Evolutionary conservation across 306 rosid genomes (phyloP), one percentile per base, ranked within the genome.

Genomic region (Amphicarpaea edgeworthii): DNA sequence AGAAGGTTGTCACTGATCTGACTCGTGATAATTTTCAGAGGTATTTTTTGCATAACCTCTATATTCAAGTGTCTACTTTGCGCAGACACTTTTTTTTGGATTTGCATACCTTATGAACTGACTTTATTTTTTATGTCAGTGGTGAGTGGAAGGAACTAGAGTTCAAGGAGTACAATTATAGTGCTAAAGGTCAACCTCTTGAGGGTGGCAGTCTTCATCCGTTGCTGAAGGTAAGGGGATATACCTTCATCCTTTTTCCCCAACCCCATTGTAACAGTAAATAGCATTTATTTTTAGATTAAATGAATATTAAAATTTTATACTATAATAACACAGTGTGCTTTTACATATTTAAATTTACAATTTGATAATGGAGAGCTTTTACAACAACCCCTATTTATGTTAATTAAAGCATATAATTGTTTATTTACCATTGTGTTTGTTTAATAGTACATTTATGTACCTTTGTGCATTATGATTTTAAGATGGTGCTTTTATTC

Each of bases 131-230:
- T 66, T 60, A 45, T 76, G 72, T 46, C 81, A 91, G 99, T 40
- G 96, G 97, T 15, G 92, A 89, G 67, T 95, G 97, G 99, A 95
- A 87, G 68, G 87, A 87, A 20, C 17, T 80, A 45, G 97, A 95
- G 82, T 95, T 89, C 89, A 95, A 95, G 62, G 91, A 89, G 78
- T 90, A 86, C 79, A 95, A 95, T 80, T 95, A 86, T 85, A 84
- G 46, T 1, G 97, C 99, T 41, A 89, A 92, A 84, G 99, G 99
- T 83, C 93, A 80, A 77, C 92, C 97, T 75, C 76, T 82, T 68
- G 97, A 90, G 67, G 84, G 96, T 73, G 99, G 99, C 54, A 79
- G 82, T 80, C 97, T 95, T 82, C 99, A 95, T 89, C 99, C 99
- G 4, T 79, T 92, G 75, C 89, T 92, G 73, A 92, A 95, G 99